Evolutionary conservation across 345 rosid species (phyloP).

Genomic region (Euphorbia tirucalli): DNA sequence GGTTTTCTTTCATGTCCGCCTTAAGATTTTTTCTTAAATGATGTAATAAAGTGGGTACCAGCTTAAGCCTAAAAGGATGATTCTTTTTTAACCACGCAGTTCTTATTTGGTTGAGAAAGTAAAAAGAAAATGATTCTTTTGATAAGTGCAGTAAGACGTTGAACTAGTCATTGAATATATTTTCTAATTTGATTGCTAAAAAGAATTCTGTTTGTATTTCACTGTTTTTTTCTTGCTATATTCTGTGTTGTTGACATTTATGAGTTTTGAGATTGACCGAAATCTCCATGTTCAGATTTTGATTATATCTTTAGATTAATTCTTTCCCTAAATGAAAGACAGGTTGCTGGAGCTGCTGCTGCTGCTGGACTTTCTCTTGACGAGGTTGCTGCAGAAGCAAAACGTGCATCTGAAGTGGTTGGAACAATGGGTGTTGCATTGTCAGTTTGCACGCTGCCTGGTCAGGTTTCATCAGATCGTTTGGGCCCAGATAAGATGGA

Average conservation of each 20-base stretch:
- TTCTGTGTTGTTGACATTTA: not conserved
- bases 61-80: not conserved
- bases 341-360: slow-evolving; percentile 98
- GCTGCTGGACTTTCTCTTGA: slow-evolving; percentile 76
- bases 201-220: not conserved
- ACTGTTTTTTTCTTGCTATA: not conserved
- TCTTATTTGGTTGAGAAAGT: not conserved
- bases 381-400: slow-evolving; percentile 77
- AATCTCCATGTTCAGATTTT: not conserved
- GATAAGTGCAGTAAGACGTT: not conserved
- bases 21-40: not conserved
- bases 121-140: not conserved
- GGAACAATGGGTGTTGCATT: slow-evolving; percentile 96
- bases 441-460: slow-evolving; percentile 89
- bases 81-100: not conserved
- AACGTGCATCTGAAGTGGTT: slow-evolving; percentile 73
- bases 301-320: not conserved
- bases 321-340: slow-evolving; percentile 29
- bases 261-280: not conserved
- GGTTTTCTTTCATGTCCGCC: not conserved
- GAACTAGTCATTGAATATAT: not conserved
- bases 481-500: slow-evolving; percentile 89
- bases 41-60: not conserved
- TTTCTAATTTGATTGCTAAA: not conserved
- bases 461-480: slow-evolving; percentile 85